These are phyloP conservation scores for Fusarium xyrophilum DNA, from an alignment of 2,329 filamentous ascomycete genomes.

Conservation along the genomic window DNA sequence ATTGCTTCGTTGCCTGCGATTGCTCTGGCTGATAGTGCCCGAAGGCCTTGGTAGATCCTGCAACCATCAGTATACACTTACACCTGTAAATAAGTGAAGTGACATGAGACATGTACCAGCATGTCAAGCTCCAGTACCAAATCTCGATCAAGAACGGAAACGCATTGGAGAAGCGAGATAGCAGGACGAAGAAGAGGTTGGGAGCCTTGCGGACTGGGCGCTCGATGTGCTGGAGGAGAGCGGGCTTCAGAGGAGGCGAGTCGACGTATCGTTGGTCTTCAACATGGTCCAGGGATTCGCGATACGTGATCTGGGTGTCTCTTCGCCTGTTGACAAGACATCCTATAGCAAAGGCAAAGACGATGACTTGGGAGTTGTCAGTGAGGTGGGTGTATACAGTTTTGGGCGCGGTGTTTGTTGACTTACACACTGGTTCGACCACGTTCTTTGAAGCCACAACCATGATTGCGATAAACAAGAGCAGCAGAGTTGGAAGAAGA, in stretches of 20 bases:
- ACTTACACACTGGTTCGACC: slow-evolving; percentile 29
- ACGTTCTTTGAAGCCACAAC: slow-evolving; percentile 9
- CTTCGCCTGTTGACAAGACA: slow-evolving; percentile 39
- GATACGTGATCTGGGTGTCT: background rate
- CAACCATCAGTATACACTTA: background rate
- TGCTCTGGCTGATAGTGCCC: slow-evolving; percentile 51
- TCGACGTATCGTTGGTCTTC: slow-evolving; percentile 29
- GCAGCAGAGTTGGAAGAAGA: background rate
- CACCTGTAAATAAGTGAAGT: fast-evolving
- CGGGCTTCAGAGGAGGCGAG: slow-evolving; percentile 36
- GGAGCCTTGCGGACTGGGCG: slow-evolving; percentile 29
- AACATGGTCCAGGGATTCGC: slow-evolving; percentile 19
- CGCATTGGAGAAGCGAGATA: slow-evolving; percentile 43
- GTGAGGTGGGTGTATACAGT: too few species aligned
- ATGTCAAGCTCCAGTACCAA: slow-evolving; percentile 49
- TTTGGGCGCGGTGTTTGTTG: fast-evolving
- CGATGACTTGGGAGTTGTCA: slow-evolving; percentile 24
- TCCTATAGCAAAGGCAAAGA: slow-evolving; percentile 32
- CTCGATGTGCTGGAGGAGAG: slow-evolving; percentile 14
- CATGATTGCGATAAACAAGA: background rate
- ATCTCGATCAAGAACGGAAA: slow-evolving; percentile 48
- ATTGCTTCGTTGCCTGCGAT: slow-evolving; percentile 50
- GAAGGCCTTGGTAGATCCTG: slow-evolving; percentile 53
- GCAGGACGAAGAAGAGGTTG: slow-evolving; percentile 35
- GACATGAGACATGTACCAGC: slow-evolving; percentile 38